Conservation (phyloP, 2,329 filamentous ascomycete species). For the Alternaria brassicae region DNA sequence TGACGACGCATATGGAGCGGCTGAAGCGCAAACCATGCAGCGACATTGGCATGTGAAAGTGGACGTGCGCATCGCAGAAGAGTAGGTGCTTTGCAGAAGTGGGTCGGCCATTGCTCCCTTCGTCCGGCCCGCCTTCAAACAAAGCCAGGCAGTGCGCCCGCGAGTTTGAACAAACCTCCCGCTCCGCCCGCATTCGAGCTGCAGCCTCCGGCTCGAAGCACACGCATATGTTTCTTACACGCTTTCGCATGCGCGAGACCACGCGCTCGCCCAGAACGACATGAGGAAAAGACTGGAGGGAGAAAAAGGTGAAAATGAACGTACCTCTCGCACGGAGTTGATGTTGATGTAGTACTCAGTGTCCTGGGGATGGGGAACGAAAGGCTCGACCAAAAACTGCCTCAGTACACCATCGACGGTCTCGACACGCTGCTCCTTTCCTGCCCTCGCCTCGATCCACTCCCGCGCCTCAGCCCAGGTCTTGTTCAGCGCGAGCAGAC, state of each 20-base stretch:
- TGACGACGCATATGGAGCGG: slow-evolving; percentile 21
- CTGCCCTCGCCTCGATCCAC: slow-evolving; percentile 91
- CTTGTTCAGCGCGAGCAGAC: slow-evolving; percentile 95
- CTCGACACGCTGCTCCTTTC: slow-evolving; percentile 93
- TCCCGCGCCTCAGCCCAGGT: slow-evolving; percentile 91
- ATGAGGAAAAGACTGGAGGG: slow-evolving; percentile 10
- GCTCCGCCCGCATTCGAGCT: slow-evolving; percentile 20
- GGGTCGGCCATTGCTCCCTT: slow-evolving; percentile 50
- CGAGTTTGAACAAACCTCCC: slow-evolving; percentile 24
- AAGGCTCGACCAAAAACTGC: slow-evolving; percentile 97
- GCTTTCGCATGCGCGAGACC: slow-evolving; percentile 5
- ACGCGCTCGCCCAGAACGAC: neutral
- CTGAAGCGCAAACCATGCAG: slow-evolving; percentile 22
- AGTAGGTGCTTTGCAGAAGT: slow-evolving; percentile 46
- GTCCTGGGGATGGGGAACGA: slow-evolving; percentile 92
- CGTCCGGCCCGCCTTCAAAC: slow-evolving; percentile 49
- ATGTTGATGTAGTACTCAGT: slow-evolving; percentile 99
- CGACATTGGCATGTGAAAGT: slow-evolving; percentile 46
- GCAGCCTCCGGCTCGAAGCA: slow-evolving; percentile 15
- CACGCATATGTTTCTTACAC: slow-evolving; percentile 22
- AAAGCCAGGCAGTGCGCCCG: slow-evolving; percentile 44
- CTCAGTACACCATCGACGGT: slow-evolving; percentile 85
- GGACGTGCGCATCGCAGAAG: slow-evolving; percentile 39
- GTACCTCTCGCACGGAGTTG: slow-evolving; percentile 98
- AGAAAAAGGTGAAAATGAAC: slow-evolving; percentile 53